phyloP scores from a whole-genome alignment of 805 yeast genomes.

The Myxozyma kluyveri region DNA sequence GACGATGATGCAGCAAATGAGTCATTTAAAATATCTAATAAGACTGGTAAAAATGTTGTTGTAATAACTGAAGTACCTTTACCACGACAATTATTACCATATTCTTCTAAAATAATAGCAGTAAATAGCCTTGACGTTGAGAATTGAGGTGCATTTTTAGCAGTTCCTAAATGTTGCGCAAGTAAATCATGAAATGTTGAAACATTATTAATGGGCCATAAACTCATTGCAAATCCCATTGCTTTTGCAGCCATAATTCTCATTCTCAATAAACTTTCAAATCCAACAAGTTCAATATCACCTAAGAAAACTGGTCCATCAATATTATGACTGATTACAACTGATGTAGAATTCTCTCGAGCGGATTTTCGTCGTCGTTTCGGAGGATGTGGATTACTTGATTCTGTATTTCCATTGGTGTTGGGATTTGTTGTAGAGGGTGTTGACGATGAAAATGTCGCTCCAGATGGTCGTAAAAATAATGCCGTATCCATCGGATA shows the following conservation, averaged over 20 bases:
- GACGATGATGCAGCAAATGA: constrained; percentile 7
- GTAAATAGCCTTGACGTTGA: constrained; percentile 77
- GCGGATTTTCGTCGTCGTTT: constrained; percentile 25
- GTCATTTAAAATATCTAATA: constrained; percentile 13
- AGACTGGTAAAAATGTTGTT: constrained; percentile 1
- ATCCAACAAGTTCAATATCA: constrained; percentile 81
- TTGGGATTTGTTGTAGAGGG: not conserved
- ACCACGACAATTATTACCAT: constrained; percentile 5
- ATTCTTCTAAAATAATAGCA: constrained; percentile 70
- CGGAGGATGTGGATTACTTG: constrained; percentile 7
- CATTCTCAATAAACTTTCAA: constrained; percentile 68
- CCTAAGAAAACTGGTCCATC: constrained; percentile 92
- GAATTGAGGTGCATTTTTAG: constrained; percentile 47
- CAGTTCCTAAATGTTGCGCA: constrained; percentile 8
- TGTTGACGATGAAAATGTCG: constrained; percentile 31
- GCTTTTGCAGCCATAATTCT: constrained; percentile 75
- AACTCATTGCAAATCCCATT: constrained; percentile 52
- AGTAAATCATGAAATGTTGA: constrained; percentile 17
- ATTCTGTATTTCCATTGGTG: not conserved
- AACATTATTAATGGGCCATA: constrained; percentile 24
- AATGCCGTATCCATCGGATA: constrained; percentile 77
- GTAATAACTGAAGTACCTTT: constrained; percentile 9
- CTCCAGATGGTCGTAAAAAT: constrained; percentile 79
- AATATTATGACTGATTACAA: constrained; percentile 56
- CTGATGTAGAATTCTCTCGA: constrained; percentile 7